Base-by-base conservation (phyloP, 83 land plant genomes). In the Picea abies region DNA sequence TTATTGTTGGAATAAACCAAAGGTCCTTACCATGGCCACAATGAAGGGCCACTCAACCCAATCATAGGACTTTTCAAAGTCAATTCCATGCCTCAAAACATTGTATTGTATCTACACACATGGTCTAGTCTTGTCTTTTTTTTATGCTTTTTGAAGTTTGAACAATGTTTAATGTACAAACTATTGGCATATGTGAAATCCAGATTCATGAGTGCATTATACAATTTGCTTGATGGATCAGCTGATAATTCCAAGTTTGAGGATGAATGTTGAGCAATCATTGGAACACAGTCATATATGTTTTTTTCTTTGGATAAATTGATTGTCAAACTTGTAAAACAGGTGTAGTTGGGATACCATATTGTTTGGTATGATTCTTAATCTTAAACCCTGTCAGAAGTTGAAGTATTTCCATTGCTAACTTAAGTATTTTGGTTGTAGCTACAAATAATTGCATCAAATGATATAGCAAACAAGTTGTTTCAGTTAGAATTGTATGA, bases 261-360 rank as follows among this genome's bases (percentile, higher is more conserved):
- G 75, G 98, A 29, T 29, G 29, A 29, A 29, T 29, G 29, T 29
- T 29, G 29, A 29, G 0, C 1, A 97, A 89, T 91, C 19, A 97
- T 97, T 84, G 99, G 99, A 41, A 93, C 98, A 60, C 96, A 97
- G 86, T 95, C 98, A 11, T 97, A 95, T 81, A 87, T 97, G 49
- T 86, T 97, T 39, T 97, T 95, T 78, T 92, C 99, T 32, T 83
- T 95, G 82, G 99, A 97, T 81, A 95, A 95, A 75, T 84, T 97
- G 32, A 92, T 97, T 7, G 90, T 90, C 78, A 95, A 91, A 83
- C 92, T 97, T 76, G 98, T 97, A 66, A 97, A 95, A 66, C 96
- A 95, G 91, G 97, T 93, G 17, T 22, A 63, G 64, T 22, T 20
- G 64, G 64, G 22, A 20, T 63, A 17, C 4, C 29, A 6, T 63